Conservation (phyloP, 352 stramenopile genomes). For the Globisporangium orthogonon region DNA sequence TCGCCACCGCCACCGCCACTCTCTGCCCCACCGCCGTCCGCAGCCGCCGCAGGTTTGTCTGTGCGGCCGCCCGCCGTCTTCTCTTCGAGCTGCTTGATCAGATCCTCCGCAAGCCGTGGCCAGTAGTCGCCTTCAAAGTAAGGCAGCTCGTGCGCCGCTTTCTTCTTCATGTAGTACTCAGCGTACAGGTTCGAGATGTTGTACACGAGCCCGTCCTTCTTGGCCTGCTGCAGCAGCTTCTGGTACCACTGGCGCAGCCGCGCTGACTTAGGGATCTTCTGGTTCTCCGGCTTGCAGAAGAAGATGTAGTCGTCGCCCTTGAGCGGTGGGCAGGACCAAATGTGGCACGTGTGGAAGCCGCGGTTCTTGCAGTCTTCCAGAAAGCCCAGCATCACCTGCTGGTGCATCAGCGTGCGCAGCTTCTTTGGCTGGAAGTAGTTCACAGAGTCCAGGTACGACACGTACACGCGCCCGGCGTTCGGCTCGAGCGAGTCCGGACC, state of each 20-base stretch:
- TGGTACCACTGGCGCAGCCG: conserved; percentile 86
- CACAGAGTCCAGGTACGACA: conserved; percentile 87
- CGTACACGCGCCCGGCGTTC: conserved; percentile 81
- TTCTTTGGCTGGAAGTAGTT: conserved; percentile 90
- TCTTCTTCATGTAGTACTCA: conserved; percentile 87
- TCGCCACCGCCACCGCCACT: too few species aligned
- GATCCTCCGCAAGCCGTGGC: conserved; percentile 96
- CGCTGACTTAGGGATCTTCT: conserved; percentile 87
- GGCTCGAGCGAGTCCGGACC: conserved; percentile 59
- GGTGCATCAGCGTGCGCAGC: conserved; percentile 82
- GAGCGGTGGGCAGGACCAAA: conserved; percentile 87
- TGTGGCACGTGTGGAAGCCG: conserved; percentile 83
- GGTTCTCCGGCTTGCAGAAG: conserved; percentile 87
- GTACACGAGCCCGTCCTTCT: conserved; percentile 72
- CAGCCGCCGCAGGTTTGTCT: conserved; percentile 14
- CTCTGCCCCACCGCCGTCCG: conserved; percentile 12
- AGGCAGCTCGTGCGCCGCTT: conserved; percentile 86
- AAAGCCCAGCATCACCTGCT: conserved; percentile 86
- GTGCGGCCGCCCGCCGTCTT: conserved; percentile 51
- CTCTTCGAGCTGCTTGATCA: conserved; percentile 98
- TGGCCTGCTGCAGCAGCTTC: conserved; percentile 72
- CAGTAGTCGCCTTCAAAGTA: conserved; percentile 99
- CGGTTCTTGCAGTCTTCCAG: conserved; percentile 84
- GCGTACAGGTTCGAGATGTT: conserved; percentile 84
- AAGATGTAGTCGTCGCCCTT: conserved; percentile 90